Base-by-base conservation (phyloP, 805 yeast species). In the Schizosaccharomyces lindneri region DNA sequence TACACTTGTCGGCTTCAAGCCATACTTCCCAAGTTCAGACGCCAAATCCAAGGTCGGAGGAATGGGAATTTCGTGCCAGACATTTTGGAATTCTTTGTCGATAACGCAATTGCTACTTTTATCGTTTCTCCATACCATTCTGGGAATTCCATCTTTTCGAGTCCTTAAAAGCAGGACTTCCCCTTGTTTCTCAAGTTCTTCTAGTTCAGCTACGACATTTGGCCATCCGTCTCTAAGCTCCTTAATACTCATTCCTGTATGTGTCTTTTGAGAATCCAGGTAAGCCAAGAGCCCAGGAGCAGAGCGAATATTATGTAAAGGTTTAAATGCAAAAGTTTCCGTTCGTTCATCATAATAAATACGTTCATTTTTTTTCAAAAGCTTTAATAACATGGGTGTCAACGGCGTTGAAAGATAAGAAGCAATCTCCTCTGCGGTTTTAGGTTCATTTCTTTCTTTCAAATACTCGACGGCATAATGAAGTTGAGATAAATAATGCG, bases 1-100 rank as follows among this genome's bases (percentile, higher is more conserved):
- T n/a, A 88, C 93, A 68, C 93, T 85, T 0, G 97, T 90, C 9
- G 98, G 98, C 71, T 88, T 93, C 71, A 93, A 78, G n/a, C 95
- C 90, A 63, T 85, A 82, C 63, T 82, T 86, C 63, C 84, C 79
- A 64, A 93, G 76, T 63, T 81, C 80, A 62, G 83, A 81, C 31
- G 95, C 95, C 64, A 93, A 75, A 62, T 84, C 94, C 61, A 85
- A 84, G 36, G 83, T 81, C 39, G 83, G 83, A 2, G 98, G 98
- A 41, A 90, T 77, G 67, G 81, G 82, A 19, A 87, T 83, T 46
- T 74, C 74, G 63, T 78, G 77, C 98, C 98, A 93, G 78, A 84
- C 79, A 55, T 75, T 78, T 55, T 82, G 83, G 70, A 89, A 93
- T 66, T 87, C 95, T 15, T 81, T 82, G 65, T 88, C 95, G 41